phyloP scores from a whole-genome alignment of 129 eudicot genomes.

The Flaveria brownii region DNA sequence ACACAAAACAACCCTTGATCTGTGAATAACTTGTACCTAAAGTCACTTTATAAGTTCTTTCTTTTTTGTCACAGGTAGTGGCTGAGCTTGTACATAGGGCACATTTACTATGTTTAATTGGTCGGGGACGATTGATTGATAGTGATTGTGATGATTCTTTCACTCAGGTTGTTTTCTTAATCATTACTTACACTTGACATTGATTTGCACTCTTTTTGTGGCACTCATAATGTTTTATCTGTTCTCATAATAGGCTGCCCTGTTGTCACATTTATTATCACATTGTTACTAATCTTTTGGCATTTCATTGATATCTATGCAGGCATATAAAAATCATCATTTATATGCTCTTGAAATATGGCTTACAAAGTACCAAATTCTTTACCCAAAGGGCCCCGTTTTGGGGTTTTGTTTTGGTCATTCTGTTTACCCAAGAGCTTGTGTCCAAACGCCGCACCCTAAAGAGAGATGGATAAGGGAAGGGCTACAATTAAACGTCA shows the following conservation, averaged over 20 bases:
- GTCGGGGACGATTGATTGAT: conserved; percentile 82
- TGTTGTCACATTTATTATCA: conserved; percentile 48
- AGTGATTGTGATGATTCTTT: conserved; percentile 77
- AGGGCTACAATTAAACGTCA: conserved; percentile 69
- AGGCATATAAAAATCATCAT: conserved; percentile 50
- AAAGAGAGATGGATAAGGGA: conserved; percentile 90
- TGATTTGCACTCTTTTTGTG: neutral
- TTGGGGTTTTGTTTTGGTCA: too few relatives aligned
- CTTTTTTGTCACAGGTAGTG: conserved; percentile 50
- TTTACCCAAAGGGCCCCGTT: too few relatives aligned
- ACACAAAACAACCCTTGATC: conserved; percentile 23
- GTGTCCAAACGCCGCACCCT: conserved; percentile 79
- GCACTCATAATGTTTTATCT: neutral
- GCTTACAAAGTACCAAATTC: too few relatives aligned
- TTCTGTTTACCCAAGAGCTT: conserved; percentile 78
- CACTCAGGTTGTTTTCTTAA: conserved; percentile 60
- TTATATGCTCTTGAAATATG: too few relatives aligned
- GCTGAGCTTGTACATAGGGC: conserved; percentile 84
- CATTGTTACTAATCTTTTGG: neutral
- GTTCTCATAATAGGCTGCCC: conserved; percentile 65
- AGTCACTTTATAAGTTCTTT: conserved; percentile 22
- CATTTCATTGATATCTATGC: conserved; percentile 17
- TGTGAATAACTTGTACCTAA: conserved; percentile 11
- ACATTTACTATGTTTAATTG: conserved; percentile 85
- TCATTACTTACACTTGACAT: neutral